Evolutionary conservation across 2,329 filamentous ascomycete genomes (phyloP).

Genomic region (Botrytis fabae): DNA sequence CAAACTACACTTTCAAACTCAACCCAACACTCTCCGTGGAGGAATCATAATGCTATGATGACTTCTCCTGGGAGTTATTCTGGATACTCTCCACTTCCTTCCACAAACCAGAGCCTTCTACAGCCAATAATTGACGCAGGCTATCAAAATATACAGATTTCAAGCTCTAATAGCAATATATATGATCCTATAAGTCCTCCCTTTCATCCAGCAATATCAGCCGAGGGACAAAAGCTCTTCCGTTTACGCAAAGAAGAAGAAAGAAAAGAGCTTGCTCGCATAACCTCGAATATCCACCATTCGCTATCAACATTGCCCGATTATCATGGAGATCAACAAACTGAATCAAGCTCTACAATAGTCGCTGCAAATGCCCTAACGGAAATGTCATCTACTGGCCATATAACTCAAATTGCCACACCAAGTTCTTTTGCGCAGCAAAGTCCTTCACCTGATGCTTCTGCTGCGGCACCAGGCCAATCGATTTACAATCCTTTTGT

Average conservation of each 20-base stretch:
- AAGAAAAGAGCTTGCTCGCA: background rate
- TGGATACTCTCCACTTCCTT: background rate
- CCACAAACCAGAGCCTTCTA: no score
- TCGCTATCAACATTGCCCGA: background rate
- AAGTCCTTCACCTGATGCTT: background rate
- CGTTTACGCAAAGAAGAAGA: background rate
- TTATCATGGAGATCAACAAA: background rate
- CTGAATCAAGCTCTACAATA: background rate
- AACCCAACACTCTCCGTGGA: background rate
- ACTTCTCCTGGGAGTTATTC: background rate
- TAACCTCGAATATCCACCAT: background rate
- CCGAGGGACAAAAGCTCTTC: background rate
- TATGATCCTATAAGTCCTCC: background rate
- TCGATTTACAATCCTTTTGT: background rate
- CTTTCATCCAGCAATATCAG: slow-evolving; percentile 1
- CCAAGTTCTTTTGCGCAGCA: background rate
- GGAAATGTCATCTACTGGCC: background rate
- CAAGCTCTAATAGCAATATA: background rate
- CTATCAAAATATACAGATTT: background rate
- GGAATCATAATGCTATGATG: background rate
- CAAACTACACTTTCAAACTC: background rate
- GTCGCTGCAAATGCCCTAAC: background rate
- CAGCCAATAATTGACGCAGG: background rate
- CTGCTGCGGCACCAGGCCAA: background rate
- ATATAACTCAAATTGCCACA: background rate